Base-by-base conservation (phyloP, 2,329 filamentous ascomycete genomes). In the Elsinoe batatas region DNA sequence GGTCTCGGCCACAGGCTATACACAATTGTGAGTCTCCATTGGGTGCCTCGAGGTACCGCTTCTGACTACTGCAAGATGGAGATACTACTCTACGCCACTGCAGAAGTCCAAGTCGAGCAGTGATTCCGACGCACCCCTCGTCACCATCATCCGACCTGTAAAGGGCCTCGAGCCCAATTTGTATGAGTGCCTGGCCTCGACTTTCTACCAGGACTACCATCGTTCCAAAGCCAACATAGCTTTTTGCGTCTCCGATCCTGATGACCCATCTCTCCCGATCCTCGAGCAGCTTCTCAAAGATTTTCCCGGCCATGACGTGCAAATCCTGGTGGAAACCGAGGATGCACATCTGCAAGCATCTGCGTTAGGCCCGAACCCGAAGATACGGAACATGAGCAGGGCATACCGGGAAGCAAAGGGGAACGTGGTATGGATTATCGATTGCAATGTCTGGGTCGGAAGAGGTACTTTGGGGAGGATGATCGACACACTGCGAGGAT, bases 401-500 rank as follows among this genome's bases (percentile, higher is more conserved):
- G 91, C 89, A 2, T 98, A 96, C 67, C 77, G 90, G 26, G 91
- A 97, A 66, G 88, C 90, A 1, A 84, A 85, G 60, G 85, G 87
- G 1, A 90, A 96, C 66, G 79, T 97, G 22, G 78, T 98, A 18
- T 98, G 93, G 93, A 84, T 96, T 51, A 80, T 95, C 17, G 93
- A 98, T 71, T 96, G 91, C 74, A 98, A 98, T 65, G 83, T 98
- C 53, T 98, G 94, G 93, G 79, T 96, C 35, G 82, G 82, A 5
- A 82, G 76, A 42, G 87, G 87, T 10, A 88, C 89, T 0, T 82
- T 87, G 47, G 89, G 87, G 0, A 82, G 91, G 56, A 93, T 97
- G 86, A 88, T 97, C 6, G 89, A 95, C 68, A 85, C 83, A 68
- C 76, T 98, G 1, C 85, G 82, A 66, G 94, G 93, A 1, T 83